A percentile compares a stretch with the other conserved stretches of the same genome.
phyloP scores from a whole-genome alignment of 495 filamentous ascomycete species.

The Monascus purpureus region DNA sequence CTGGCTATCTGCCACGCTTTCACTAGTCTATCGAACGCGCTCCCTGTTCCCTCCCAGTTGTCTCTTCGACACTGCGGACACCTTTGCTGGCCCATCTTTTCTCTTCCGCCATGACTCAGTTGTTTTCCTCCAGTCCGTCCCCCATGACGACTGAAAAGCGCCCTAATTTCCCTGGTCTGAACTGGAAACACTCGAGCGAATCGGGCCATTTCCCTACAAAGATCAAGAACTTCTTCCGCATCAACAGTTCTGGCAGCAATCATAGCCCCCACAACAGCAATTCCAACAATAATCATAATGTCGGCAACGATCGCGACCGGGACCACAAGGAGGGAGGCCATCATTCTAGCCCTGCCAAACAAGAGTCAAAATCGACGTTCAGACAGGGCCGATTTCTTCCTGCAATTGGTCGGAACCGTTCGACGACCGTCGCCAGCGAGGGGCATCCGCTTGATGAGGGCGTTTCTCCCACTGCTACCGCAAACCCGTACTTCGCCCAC shows the following conservation, averaged over 20 bases:
- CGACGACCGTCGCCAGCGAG: conserved; percentile 85
- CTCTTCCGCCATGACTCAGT: conserved; percentile 33
- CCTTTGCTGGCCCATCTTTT: too few species aligned
- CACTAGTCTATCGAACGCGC: too few species aligned
- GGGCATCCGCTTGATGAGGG: conserved; percentile 79
- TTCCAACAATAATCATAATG: conserved; percentile 22
- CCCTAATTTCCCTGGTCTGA: conserved; percentile 30
- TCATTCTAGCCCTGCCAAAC: conserved; percentile 24
- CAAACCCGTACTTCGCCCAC: conserved; percentile 95
- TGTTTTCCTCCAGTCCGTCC: conserved; percentile 30
- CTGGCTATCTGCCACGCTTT: too few species aligned
- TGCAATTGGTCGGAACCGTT: conserved; percentile 61
- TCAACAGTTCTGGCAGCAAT: conserved; percentile 56
- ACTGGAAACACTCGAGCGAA: conserved; percentile 35
- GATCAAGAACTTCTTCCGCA: conserved; percentile 96
- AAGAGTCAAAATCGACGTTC: conserved; percentile 50
- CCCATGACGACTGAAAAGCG: conserved; percentile 32
- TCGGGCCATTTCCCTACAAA: conserved; percentile 65
- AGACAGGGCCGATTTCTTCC: conserved; percentile 77
- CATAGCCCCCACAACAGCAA: conserved; percentile 10
- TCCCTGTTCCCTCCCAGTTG: too few species aligned
- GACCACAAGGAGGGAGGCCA: conserved; percentile 17
- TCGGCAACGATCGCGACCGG: conserved; percentile 27
- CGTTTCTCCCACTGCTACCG: conserved; percentile 83
- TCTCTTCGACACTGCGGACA: too few species aligned